Evolutionary conservation across 768 basidiomycete genomes (phyloP).

Genomic region (Kwoniella bestiolae): DNA sequence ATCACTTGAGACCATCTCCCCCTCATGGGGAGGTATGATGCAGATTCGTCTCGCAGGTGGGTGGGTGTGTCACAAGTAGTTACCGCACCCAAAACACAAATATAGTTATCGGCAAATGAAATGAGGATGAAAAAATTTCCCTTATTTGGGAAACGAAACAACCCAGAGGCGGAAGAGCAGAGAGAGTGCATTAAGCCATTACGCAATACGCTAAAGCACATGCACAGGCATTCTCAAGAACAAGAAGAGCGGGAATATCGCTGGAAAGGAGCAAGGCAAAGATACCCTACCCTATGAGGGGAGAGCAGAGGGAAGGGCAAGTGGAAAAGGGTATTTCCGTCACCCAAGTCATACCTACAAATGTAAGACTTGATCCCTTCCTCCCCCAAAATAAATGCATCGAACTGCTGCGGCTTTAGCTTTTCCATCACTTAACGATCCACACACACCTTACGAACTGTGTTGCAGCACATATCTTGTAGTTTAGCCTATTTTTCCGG

Average conservation of each 20-base stretch:
- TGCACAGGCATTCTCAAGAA: slow-evolving; percentile 14
- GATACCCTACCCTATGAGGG: no score
- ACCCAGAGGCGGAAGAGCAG: background rate
- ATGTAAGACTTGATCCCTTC: background rate
- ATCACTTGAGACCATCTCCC: no score
- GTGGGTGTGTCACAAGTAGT: no score
- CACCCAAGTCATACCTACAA: background rate
- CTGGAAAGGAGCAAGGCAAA: no score
- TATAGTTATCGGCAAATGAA: slow-evolving; percentile 13
- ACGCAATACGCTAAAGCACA: slow-evolving; percentile 18
- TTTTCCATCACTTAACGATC: background rate
- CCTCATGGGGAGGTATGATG: no score
- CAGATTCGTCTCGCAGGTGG: no score
- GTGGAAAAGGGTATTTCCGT: background rate
- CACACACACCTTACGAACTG: no score
- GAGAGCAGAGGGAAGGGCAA: no score
- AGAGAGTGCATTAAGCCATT: slow-evolving; percentile 4
- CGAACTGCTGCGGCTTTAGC: background rate
- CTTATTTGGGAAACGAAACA: background rate
- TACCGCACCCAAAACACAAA: background rate
- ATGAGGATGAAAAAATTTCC: background rate
- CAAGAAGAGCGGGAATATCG: no score
- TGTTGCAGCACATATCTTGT: no score
- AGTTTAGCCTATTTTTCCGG: slow-evolving; percentile 13
- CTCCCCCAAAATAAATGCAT: background rate